phyloP scores from a whole-genome alignment of 352 stramenopile species.

The Globisporangium spinosum region DNA sequence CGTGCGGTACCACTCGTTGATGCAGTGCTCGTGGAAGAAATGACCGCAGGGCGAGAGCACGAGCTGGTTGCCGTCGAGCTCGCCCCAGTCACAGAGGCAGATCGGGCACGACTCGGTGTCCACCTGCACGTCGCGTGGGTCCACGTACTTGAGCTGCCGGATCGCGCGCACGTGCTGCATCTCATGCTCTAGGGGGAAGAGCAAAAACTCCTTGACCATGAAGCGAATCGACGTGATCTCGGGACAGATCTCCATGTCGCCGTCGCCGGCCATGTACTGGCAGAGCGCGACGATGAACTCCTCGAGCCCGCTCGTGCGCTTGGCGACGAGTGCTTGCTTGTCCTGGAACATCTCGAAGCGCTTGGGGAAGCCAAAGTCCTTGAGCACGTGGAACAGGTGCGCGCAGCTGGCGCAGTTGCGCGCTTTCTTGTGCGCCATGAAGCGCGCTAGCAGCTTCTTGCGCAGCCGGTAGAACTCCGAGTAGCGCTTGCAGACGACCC shows the following conservation, averaged over 20 bases:
- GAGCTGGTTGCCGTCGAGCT: conserved; percentile 79
- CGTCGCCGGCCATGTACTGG: conserved; percentile 55
- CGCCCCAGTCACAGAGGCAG: conserved; percentile 79
- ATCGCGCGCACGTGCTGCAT: conserved; percentile 77
- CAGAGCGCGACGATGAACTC: conserved; percentile 77
- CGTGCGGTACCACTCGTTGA: conserved; percentile 88
- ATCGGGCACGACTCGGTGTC: conserved; percentile 82
- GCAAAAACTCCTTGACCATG: conserved; percentile 77
- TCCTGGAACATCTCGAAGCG: conserved; percentile 79
- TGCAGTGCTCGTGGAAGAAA: conserved; percentile 88
- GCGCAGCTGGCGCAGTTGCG: conserved; percentile 50
- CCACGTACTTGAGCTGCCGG: conserved; percentile 81
- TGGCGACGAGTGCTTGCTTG: conserved; percentile 45
- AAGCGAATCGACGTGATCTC: conserved; percentile 70
- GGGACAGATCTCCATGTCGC: conserved; percentile 48
- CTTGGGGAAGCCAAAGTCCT: conserved; percentile 67
- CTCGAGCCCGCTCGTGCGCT: conserved; percentile 64
- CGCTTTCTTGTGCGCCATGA: conserved; percentile 58
- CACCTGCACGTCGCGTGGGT: conserved; percentile 74
- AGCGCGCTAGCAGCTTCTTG: conserved; percentile 60
- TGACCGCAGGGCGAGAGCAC: conserved; percentile 78
- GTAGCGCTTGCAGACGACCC: conserved; percentile 86
- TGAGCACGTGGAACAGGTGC: conserved; percentile 51
- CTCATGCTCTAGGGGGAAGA: conserved; percentile 82
- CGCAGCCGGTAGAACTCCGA: conserved; percentile 83